Conservation (phyloP, 139 green algal genomes). For the Chlamydomonas sp. region DNA sequence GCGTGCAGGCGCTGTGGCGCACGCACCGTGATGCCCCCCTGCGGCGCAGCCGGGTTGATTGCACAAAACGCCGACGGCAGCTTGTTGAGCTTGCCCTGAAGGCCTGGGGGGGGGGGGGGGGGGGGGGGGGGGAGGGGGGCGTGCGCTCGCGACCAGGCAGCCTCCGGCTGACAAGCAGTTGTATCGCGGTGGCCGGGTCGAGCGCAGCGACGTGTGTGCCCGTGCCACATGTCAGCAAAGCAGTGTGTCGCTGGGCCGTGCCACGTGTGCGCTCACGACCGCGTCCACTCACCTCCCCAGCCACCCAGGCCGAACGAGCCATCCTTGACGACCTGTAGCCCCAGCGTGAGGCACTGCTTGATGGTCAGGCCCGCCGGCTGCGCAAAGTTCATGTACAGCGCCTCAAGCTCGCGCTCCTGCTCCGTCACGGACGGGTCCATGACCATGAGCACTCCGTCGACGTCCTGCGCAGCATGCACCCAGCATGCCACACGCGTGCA, state of each 20-base stretch:
- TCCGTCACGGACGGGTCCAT: constrained; percentile 38
- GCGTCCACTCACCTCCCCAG: constrained; percentile 30
- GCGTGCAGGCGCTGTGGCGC: too few species aligned
- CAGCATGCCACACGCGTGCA: too few species aligned
- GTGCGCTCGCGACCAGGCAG: too few species aligned
- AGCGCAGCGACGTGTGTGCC: too few species aligned
- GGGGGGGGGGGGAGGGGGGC: too few species aligned
- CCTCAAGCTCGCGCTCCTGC: constrained; percentile 46
- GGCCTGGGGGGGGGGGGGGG: constrained; percentile 34
- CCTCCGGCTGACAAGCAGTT: too few species aligned
- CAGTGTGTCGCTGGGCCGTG: too few species aligned
- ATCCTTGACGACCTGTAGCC: constrained; percentile 35
- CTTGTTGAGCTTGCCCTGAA: constrained; percentile 46
- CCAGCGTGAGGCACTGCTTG: constrained; percentile 51
- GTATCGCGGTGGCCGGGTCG: too few species aligned
- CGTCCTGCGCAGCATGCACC: constrained; percentile 23
- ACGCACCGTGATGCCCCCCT: constrained; percentile 28
- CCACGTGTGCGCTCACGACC: too few species aligned
- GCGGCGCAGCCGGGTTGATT: constrained; percentile 27
- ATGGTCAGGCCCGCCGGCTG: constrained; percentile 49
- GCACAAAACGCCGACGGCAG: constrained; percentile 27
- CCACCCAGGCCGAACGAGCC: constrained; percentile 20
- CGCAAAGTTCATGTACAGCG: constrained; percentile 48
- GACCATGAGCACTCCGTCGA: constrained; percentile 47
- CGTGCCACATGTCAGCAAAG: too few species aligned